Conservation (phyloP, 1,284 basidiomycete species). For the Cryptococcus floricola region DNA sequence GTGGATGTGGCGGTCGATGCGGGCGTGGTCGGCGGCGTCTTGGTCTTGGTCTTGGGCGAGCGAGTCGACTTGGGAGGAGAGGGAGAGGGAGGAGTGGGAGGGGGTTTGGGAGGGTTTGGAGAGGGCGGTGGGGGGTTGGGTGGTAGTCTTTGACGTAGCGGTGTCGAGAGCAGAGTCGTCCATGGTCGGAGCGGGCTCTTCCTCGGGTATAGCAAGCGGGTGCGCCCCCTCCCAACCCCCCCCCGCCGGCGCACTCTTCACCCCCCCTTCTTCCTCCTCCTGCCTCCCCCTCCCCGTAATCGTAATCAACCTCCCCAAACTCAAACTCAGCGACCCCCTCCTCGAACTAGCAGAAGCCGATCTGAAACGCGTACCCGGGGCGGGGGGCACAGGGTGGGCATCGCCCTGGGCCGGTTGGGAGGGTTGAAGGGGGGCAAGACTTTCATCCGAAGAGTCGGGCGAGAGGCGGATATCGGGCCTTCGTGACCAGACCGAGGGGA, state of each 20-base stretch:
- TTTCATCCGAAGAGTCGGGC: slow-evolving; percentile 19
- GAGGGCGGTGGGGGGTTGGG: slow-evolving; percentile 10
- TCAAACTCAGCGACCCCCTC: neutral
- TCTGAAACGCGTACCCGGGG: slow-evolving; percentile 1
- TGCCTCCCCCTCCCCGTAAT: neutral
- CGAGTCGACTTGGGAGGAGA: neutral
- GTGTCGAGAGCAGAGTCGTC: slow-evolving; percentile 1
- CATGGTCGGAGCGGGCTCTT: neutral
- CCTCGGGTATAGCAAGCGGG: slow-evolving; percentile 10
- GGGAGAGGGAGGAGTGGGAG: neutral
- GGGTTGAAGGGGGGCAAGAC: slow-evolving; percentile 4
- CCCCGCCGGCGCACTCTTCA: neutral
- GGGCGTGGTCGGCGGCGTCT: slow-evolving; percentile 23
- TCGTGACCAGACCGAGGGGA: slow-evolving; percentile 40
- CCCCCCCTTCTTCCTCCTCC: neutral
- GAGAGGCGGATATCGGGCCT: slow-evolving; percentile 38
- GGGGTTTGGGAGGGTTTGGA: slow-evolving; percentile 8
- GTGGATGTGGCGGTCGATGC: slow-evolving; percentile 62
- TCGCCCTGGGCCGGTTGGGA: neutral
- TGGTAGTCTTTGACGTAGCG: slow-evolving; percentile 7
- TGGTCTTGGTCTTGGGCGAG: no score
- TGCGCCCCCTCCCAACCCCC: slow-evolving; percentile 5
- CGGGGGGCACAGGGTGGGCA: neutral
- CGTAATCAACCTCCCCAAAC: neutral
- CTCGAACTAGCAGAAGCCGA: slow-evolving; percentile 11